Conservation (phyloP, 495 filamentous ascomycete genomes). For the Cryomyces antarcticus region DNA sequence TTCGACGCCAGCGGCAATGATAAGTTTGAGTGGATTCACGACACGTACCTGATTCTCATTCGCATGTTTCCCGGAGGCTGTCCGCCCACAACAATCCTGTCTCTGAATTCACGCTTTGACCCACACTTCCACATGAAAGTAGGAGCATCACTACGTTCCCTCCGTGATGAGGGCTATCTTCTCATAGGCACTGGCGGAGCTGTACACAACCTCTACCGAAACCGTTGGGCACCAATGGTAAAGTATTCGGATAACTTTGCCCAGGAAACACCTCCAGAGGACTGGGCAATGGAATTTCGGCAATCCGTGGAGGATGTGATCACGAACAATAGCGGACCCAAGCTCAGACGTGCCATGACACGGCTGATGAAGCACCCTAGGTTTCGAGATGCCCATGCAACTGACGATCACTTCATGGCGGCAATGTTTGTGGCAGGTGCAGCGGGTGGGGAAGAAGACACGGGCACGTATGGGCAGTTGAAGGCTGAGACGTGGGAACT, state of each 20-base stretch:
- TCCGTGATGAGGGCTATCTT: constrained; percentile 29
- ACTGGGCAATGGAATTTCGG: constrained; percentile 36
- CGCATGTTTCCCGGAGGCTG: constrained; percentile 37
- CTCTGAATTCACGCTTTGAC: constrained; percentile 36
- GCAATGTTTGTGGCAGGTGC: constrained; percentile 35
- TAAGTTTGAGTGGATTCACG: constrained; percentile 43
- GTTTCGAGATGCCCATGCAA: constrained; percentile 39
- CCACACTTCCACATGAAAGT: constrained; percentile 39
- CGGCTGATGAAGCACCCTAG: constrained; percentile 40
- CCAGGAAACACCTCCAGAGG: constrained; percentile 31
- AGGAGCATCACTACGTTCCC: constrained; percentile 28
- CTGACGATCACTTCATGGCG: constrained; percentile 44
- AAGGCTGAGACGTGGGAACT: constrained; percentile 43
- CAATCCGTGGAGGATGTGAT: constrained; percentile 37
- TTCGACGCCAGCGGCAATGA: constrained; percentile 28
- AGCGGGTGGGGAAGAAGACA: constrained; percentile 28
- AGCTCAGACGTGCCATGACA: constrained; percentile 27
- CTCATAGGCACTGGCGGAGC: constrained; percentile 41
- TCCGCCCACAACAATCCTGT: constrained; percentile 37
- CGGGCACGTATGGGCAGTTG: constrained; percentile 20
- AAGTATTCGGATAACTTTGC: constrained; percentile 39
- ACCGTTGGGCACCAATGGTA: constrained; percentile 39
- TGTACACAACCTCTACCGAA: constrained; percentile 43
- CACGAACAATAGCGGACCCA: constrained; percentile 25
- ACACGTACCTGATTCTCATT: constrained; percentile 41